These are phyloP conservation scores for Hymenoscyphus occultus DNA, from an alignment of 2,329 filamentous ascomycete genomes.

Conservation along the genomic window DNA sequence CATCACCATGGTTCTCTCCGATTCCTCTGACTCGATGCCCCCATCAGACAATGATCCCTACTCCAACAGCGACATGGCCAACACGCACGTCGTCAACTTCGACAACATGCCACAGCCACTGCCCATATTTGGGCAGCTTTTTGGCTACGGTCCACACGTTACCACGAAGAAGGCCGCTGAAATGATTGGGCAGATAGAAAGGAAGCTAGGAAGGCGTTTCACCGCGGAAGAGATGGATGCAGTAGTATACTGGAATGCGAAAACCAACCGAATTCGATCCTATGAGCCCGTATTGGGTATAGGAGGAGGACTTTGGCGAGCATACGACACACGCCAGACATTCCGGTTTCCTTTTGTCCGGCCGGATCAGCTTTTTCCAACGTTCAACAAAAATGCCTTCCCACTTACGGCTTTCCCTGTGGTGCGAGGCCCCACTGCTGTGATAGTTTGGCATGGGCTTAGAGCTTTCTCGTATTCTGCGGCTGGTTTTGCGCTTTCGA, in stretches of 20 bases:
- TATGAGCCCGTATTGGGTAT: constrained; percentile 28
- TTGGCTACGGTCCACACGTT: constrained; percentile 24
- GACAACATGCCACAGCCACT: constrained; percentile 8
- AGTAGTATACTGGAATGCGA: constrained; percentile 30
- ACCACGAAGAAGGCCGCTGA: constrained; percentile 8
- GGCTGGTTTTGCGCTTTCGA: constrained; percentile 23
- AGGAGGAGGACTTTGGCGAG: constrained; percentile 28
- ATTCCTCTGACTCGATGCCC: constrained; percentile 27
- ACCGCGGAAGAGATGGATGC: constrained; percentile 33
- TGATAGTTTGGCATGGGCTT: constrained; percentile 27
- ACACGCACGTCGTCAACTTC: not conserved
- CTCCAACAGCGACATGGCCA: constrained; percentile 9
- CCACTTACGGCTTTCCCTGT: constrained; percentile 7
- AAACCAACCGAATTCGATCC: constrained; percentile 29
- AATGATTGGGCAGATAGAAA: constrained; percentile 10
- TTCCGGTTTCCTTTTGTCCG: constrained; percentile 35
- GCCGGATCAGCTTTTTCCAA: constrained; percentile 26
- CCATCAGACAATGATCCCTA: constrained; percentile 33
- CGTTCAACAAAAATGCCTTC: constrained; percentile 20
- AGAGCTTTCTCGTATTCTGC: constrained; percentile 27
- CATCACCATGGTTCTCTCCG: constrained; percentile 16
- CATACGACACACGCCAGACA: constrained; percentile 22
- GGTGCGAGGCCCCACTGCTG: constrained; percentile 22
- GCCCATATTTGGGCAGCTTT: constrained; percentile 19
- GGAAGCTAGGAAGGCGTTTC: constrained; percentile 23